These are phyloP conservation scores for Urochloa ruziziensis DNA, from an alignment of 176 grass and related monocot genomes.

Conservation along the genomic window DNA sequence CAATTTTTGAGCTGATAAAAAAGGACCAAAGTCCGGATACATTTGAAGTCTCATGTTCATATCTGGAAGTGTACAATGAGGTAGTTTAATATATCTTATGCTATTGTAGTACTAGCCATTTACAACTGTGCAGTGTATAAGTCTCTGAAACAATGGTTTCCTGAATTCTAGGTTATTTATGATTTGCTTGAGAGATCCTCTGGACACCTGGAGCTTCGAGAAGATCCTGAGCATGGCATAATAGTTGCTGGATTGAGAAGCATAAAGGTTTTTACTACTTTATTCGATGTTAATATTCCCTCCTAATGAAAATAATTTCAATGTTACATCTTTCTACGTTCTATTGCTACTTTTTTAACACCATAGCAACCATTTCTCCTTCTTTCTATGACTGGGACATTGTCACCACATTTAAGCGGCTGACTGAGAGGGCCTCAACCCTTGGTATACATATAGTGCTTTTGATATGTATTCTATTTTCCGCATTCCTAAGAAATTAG, in stretches of 20 bases:
- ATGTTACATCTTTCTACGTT: background rate
- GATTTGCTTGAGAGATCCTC: slow-evolving; percentile 99
- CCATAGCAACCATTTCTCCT: background rate
- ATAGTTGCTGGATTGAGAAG: slow-evolving; percentile 95
- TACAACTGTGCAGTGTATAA: background rate
- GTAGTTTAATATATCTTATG: slow-evolving; percentile 31
- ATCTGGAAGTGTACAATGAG: slow-evolving; percentile 99
- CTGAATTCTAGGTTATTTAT: slow-evolving; percentile 86
- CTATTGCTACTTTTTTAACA: background rate
- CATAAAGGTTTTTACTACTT: slow-evolving; percentile 77
- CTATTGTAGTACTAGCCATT: background rate
- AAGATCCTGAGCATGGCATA: slow-evolving; percentile 95
- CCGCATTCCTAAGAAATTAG: background rate
- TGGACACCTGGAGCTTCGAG: slow-evolving; percentile 92
- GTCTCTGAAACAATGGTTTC: slow-evolving; percentile 27
- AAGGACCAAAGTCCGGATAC: slow-evolving; percentile 68
- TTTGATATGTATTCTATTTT: slow-evolving; percentile 12
- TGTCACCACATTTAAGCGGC: background rate
- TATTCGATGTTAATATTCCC: slow-evolving; percentile 3
- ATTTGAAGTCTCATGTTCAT: slow-evolving; percentile 95
- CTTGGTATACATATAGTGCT: background rate
- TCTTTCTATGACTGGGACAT: background rate
- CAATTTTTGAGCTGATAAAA: slow-evolving; percentile 97
- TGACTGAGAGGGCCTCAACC: background rate
- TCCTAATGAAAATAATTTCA: background rate